A percentile compares a stretch with the other conserved stretches of the same genome.
Evolutionary conservation across 179 eudicot genomes (phyloP).

Genomic region (Silene vulgaris): DNA sequence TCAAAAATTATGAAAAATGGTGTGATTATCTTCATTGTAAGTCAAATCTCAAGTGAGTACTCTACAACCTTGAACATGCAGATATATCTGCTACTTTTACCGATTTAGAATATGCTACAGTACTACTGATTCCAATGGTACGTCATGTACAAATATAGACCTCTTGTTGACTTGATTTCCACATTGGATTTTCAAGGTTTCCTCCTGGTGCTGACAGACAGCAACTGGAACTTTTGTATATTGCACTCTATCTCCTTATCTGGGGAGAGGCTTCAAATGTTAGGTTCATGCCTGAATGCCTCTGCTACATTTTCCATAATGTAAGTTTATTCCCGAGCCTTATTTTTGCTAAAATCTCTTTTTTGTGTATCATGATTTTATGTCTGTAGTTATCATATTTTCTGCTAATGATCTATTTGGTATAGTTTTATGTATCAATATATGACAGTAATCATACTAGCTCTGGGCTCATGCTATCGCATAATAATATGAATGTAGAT

Average conservation of each 20-base stretch:
- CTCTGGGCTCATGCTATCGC: conserved; percentile 7
- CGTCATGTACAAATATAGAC: not conserved
- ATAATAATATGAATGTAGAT: conserved; percentile 40
- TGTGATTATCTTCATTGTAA: conserved; percentile 75
- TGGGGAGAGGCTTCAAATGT: conserved; percentile 99
- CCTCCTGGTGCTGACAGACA: conserved; percentile 48
- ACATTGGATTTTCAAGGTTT: conserved; percentile 40
- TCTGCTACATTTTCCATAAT: conserved; percentile 90
- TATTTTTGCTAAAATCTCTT: not conserved
- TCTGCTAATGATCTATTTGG: not conserved
- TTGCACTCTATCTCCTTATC: conserved; percentile 91
- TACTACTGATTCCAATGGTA: conserved; percentile 5
- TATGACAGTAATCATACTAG: not conserved
- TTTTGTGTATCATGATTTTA: not conserved
- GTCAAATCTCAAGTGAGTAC: conserved; percentile 61
- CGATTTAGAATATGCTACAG: not conserved
- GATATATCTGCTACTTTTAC: not conserved
- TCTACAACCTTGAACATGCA: conserved; percentile 8
- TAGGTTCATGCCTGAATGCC: conserved; percentile 95
- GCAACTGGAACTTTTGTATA: conserved; percentile 72
- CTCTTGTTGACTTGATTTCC: conserved; percentile 18
- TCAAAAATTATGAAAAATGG: conserved; percentile 76
- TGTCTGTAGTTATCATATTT: not conserved
- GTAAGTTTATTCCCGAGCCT: conserved; percentile 37
- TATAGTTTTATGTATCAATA: not conserved